phyloP scores from a whole-genome alignment of 1,284 basidiomycete genomes.

The Trichosporon coremiiforme region DNA sequence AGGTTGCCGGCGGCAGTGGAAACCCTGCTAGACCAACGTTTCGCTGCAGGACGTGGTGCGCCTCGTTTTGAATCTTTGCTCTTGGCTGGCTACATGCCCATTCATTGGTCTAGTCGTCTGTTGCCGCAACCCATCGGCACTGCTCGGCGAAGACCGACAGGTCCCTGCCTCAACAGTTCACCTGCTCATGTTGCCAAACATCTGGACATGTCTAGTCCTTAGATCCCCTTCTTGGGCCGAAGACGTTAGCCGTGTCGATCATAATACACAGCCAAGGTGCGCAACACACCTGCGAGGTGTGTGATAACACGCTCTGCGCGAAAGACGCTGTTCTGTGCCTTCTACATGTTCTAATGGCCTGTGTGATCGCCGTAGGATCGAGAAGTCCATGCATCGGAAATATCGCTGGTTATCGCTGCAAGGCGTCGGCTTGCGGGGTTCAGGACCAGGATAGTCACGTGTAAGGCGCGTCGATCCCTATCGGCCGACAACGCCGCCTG shows the following conservation, averaged over 20 bases:
- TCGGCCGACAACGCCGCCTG: conserved; percentile 17
- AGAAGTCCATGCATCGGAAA: neutral
- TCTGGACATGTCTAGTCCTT: neutral
- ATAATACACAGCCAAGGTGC: no score
- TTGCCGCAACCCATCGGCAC: conserved; percentile 17
- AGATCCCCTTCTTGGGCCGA: neutral
- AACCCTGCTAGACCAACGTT: neutral
- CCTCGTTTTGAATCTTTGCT: neutral
- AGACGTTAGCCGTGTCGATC: neutral
- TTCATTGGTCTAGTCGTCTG: neutral
- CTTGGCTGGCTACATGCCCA: neutral
- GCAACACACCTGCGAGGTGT: neutral
- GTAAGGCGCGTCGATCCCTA: neutral
- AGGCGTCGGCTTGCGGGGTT: neutral
- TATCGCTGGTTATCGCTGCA: conserved; percentile 17
- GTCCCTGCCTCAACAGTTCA: neutral
- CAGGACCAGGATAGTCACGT: neutral
- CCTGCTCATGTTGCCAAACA: neutral
- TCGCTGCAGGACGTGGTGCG: neutral
- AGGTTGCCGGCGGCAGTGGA: conserved; percentile 13
- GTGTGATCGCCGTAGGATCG: neutral
- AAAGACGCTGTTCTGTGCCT: neutral
- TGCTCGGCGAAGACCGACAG: conserved; percentile 16
- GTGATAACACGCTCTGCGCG: neutral
- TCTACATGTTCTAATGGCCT: neutral